These are phyloP conservation scores for Penicillium sp. DNA, from an alignment of 2,329 filamentous ascomycete species.

Conservation along the genomic window DNA sequence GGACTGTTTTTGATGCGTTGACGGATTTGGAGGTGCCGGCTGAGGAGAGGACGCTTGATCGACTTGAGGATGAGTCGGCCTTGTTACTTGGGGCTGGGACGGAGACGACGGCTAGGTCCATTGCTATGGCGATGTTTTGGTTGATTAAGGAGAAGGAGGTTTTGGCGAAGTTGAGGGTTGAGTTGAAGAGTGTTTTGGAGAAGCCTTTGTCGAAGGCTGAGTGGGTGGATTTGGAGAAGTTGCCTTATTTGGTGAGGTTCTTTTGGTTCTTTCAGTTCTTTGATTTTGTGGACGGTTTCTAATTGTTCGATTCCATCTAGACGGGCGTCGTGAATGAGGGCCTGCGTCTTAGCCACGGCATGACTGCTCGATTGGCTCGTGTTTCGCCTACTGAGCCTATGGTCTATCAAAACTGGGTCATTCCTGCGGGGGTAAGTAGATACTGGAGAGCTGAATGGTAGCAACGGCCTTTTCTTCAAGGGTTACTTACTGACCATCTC, in stretches of 20 bases:
- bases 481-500: not conserved
- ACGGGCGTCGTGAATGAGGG: slow-evolving; percentile 25
- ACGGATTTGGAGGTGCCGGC: slow-evolving; percentile 34
- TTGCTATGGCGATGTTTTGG: slow-evolving; percentile 34
- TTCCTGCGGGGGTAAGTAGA: slow-evolving; percentile 21
- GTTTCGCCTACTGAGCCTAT: slow-evolving; percentile 18
- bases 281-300: too few species aligned
- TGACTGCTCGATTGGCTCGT: slow-evolving; percentile 21
- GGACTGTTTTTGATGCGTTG: slow-evolving; percentile 31
- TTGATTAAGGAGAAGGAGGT: slow-evolving; percentile 23
- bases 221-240: slow-evolving; percentile 34
- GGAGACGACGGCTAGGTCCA: slow-evolving; percentile 34
- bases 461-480: not conserved
- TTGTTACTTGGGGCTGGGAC: slow-evolving; percentile 35
- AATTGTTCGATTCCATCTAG: slow-evolving; percentile 1
- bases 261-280: not conserved
- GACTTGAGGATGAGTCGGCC: slow-evolving; percentile 33
- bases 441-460: not conserved
- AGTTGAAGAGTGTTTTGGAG: slow-evolving; percentile 30
- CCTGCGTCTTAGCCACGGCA: slow-evolving; percentile 22
- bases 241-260: slow-evolving; percentile 42
- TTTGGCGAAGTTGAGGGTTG: slow-evolving; percentile 21
- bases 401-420: slow-evolving; percentile 20
- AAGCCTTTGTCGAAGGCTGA: slow-evolving; percentile 22
- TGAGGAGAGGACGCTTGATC: slow-evolving; percentile 36